Evolutionary conservation across 345 rosid species (phyloP).

Genomic region (Eucalyptus leucophloia): DNA sequence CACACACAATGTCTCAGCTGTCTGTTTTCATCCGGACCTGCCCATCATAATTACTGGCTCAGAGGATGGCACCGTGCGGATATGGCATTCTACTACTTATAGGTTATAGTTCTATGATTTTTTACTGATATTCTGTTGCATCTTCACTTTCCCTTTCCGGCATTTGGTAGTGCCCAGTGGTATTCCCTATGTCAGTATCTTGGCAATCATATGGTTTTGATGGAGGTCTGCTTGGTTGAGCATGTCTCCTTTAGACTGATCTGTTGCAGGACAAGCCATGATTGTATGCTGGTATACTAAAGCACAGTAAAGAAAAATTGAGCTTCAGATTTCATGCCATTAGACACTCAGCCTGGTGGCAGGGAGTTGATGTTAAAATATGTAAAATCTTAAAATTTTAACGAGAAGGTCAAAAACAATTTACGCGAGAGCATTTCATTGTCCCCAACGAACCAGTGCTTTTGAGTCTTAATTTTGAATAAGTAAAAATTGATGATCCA

Average conservation of each 20-base stretch:
- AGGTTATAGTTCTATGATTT: constrained; percentile 19
- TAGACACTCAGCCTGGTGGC: neutral
- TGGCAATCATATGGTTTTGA: neutral
- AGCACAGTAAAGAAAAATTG: neutral
- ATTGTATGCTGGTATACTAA: neutral
- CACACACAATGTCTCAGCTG: constrained; percentile 83
- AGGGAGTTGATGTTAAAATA: neutral
- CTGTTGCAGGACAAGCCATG: neutral
- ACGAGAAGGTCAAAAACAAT: neutral
- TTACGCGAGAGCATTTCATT: neutral
- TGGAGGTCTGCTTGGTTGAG: neutral
- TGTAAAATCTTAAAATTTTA: neutral
- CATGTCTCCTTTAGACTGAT: neutral
- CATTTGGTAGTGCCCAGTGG: neutral
- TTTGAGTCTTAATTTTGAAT: neutral
- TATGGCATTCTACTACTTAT: constrained; percentile 82
- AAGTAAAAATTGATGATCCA: neutral
- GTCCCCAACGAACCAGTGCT: neutral
- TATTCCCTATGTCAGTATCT: neutral
- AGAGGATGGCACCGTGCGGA: constrained; percentile 74
- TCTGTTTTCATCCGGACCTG: constrained; percentile 75
- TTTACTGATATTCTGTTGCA: neutral
- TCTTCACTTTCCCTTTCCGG: neutral
- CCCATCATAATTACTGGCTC: constrained; percentile 80
- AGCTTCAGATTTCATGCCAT: neutral